Base-by-base conservation (phyloP, 768 basidiomycete species). In the Boletus coccyginus region DNA sequence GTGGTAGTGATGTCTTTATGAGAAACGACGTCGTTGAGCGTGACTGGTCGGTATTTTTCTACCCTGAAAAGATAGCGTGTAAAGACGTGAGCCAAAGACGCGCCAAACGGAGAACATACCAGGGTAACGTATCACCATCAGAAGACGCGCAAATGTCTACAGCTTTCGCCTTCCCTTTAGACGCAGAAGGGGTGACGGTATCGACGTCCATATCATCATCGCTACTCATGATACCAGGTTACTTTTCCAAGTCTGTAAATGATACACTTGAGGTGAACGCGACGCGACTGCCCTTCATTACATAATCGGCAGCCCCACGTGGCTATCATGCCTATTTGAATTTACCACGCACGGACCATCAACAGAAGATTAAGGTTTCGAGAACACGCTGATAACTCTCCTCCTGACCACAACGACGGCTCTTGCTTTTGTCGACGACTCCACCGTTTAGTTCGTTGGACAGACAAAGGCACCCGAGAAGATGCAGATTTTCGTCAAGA, bases 401-500 rank as follows among this genome's bases (percentile, higher is more conserved):
- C n/a, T 54, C 35, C 52, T 50, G 27, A 66, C 62, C 33, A 67
- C 60, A 46, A 63, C 62, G 52, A 68, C 76, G 78, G 79, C 77
- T 78, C 80, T 81, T 81, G 83, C 85, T 86, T 86, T 88, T 79
- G 85, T 92, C 88, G 75, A 93, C 84, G 91, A 94, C 89, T 93
- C 91, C 92, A 94, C 75, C 90, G 84, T 84, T 85, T 63, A 83
- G 61, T 67, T 85, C 87, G 90, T 85, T 93, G 91, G 91, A 93
- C 76, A 93, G 92, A 90, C 86, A 75, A 73, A 80, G 76, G 88
- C 86, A 78, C 86, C 82, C 80, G 77, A 65, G 65, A 80, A 76
- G 67, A 96, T 97, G 94, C 94, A 97, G 79, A 98, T 97, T 73
- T 98, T 98, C 77, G 95, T 98, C 56, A 98, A 94, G 79, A 94